Conservation (phyloP, 257 asterid species). For the Plantago ovata region DNA sequence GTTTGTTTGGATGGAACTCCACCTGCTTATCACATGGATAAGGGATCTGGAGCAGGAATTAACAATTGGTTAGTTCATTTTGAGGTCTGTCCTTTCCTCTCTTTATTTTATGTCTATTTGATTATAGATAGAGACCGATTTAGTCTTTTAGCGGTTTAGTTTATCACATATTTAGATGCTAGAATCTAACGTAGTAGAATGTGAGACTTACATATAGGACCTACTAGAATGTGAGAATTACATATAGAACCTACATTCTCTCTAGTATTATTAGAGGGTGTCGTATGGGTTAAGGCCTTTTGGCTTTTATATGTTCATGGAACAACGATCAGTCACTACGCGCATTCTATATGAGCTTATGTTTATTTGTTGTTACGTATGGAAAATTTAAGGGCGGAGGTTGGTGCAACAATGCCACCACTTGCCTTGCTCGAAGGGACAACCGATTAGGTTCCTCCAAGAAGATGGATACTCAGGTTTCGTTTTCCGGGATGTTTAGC, state of each 20-base stretch:
- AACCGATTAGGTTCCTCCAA: conserved; percentile 73
- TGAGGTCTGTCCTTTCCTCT: conserved; percentile 37
- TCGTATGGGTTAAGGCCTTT: no score
- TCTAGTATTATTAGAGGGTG: no score
- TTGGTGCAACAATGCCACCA: conserved; percentile 75
- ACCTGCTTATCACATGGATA: conserved; percentile 61
- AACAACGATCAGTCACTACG: no score
- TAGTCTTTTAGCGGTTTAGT: no score
- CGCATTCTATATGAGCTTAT: no score
- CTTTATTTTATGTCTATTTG: background rate
- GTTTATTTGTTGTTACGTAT: background rate
- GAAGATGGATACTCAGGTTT: conserved; percentile 47
- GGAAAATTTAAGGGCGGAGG: conserved; percentile 72
- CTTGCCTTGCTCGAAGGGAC: conserved; percentile 48
- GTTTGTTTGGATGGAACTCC: conserved; percentile 88
- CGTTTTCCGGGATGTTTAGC: conserved; percentile 78
- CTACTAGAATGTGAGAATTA: no score
- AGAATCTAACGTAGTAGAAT: no score
- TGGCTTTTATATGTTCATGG: no score
- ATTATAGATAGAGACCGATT: no score
- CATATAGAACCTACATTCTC: no score
- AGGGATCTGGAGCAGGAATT: conserved; percentile 52
- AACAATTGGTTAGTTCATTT: conserved; percentile 64
- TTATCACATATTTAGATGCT: no score
- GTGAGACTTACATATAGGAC: no score